Percentiles rank a stretch among this genome's conserved stretches.
Conservation (phyloP, 2,329 filamentous ascomycete genomes). For the Aspergillus costaricaensis region DNA sequence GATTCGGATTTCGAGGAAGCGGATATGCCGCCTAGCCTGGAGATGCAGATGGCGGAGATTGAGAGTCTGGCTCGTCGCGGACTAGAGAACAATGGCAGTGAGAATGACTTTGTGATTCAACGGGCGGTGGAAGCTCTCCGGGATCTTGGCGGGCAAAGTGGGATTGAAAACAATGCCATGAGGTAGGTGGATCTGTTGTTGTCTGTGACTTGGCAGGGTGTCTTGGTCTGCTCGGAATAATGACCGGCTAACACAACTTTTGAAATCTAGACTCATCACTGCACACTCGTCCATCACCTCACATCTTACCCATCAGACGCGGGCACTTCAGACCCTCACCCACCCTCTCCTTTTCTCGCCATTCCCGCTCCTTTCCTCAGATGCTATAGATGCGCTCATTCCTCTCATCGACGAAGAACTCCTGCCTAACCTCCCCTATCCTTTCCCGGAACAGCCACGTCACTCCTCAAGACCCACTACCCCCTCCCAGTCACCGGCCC, state of each 20-base stretch:
- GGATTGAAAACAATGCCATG: constrained; percentile 58
- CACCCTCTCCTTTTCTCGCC: constrained; percentile 61
- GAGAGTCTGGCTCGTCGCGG: constrained; percentile 57
- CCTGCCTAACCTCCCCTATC: constrained; percentile 53
- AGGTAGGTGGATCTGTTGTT: constrained; percentile 40
- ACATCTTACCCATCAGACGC: constrained; percentile 63
- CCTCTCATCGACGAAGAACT: constrained; percentile 58
- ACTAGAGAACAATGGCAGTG: constrained; percentile 54
- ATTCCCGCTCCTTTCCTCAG: constrained; percentile 54
- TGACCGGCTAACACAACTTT: constrained; percentile 9
- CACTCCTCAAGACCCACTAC: constrained; percentile 32
- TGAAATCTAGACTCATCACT: constrained; percentile 53
- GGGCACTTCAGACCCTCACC: constrained; percentile 59
- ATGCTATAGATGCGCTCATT: constrained; percentile 59
- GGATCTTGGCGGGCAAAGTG: constrained; percentile 58
- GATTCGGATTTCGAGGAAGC: constrained; percentile 57
- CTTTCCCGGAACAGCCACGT: constrained; percentile 36
- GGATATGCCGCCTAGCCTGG: constrained; percentile 57
- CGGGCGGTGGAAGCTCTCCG: constrained; percentile 54
- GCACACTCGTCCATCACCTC: constrained; percentile 60
- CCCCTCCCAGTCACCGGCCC: constrained; percentile 31
- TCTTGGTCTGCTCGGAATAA: not conserved
- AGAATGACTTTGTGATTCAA: constrained; percentile 54
- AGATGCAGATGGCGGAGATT: constrained; percentile 57
- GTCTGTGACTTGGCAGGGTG: not conserved